Evolutionary conservation across 495 filamentous ascomycete genomes (phyloP), one percentile per base, ranked within the genome.

Genomic region (Podospora appendiculata): DNA sequence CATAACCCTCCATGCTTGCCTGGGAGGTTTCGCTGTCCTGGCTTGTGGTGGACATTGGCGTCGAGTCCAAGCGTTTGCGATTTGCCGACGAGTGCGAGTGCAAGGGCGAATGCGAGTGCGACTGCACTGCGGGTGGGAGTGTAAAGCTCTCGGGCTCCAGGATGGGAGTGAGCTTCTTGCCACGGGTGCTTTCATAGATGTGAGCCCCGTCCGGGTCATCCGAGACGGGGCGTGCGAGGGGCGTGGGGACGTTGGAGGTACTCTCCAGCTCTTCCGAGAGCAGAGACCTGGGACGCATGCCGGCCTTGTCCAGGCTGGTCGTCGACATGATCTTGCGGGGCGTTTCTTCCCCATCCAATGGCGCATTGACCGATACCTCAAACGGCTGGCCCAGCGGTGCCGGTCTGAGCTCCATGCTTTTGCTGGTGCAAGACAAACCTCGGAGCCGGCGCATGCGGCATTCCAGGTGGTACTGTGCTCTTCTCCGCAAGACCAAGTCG

Each of bases 191-290:
- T 7, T 65, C 64, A 14, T 69, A 57, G 45, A 62, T 19, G 48
- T 41, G 10, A 38, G 32, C 45, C 43, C 53, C 38, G 40, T 47
- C 52, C 19, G 67, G 33, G 14, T 65, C 38, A 48, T 82, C 81
- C 4, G 76, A 71, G 38, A 86, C 68, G 6, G 89, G 88, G 19
- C 81, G 78, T 6, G 82, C 89, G 41, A 92, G 72, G 1, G 89
- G 89, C 0, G 89, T 95, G 11, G 85, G 79, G 61, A 89, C 79
- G 52, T 86, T 89, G 1, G 89, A 93, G 39, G 82, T 83, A 64
- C 79, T 87, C 47, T 88, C 85, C 12, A 78, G 67, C 51, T 87
- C 84, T 38, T 77, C 73, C 0, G 70, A 54, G 0, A 76, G 66
- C 1, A 74, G 58, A 2, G 71, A 73, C 50, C 61, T 67, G 17